A percentile compares a stretch with the other conserved stretches of the same genome.
phyloP scores from a whole-genome alignment of 345 rosid genomes.

The Hibiscus tridactylites region DNA sequence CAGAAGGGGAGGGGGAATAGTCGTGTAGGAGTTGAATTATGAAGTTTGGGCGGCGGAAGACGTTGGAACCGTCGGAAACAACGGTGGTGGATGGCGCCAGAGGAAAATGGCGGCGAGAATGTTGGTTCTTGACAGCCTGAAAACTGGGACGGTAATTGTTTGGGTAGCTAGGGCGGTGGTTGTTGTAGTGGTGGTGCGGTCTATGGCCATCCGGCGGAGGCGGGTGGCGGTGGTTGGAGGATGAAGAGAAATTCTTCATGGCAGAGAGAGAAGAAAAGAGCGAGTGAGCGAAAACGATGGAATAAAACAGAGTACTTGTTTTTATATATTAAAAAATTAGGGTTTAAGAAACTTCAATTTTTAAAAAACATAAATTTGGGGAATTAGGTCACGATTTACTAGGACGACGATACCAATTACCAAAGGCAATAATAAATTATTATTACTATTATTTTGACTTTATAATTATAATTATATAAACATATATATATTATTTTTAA shows the following conservation, averaged over 20 bases:
- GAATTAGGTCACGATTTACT: no score
- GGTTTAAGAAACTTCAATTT: no score
- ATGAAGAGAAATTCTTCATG: slow-evolving; percentile 11
- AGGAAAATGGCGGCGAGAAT: not conserved
- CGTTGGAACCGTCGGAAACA: not conserved
- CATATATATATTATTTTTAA: no score
- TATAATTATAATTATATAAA: no score
- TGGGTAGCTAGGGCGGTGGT: not conserved
- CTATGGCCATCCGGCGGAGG: not conserved
- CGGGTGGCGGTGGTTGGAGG: not conserved
- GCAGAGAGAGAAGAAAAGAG: not conserved
- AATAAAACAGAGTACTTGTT: no score
- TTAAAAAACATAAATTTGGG: no score
- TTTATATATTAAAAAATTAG: no score
- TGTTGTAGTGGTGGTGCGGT: not conserved
- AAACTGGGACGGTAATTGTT: not conserved
- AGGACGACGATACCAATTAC: no score
- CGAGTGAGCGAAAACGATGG: no score
- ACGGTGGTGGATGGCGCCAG: not conserved
- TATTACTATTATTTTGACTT: no score
- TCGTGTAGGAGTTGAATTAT: not conserved
- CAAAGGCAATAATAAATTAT: no score
- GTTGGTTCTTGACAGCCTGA: not conserved
- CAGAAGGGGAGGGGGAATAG: not conserved
- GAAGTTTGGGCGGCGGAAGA: not conserved